phyloP scores from a whole-genome alignment of 495 filamentous ascomycete species.

The Xylaria scruposa region DNA sequence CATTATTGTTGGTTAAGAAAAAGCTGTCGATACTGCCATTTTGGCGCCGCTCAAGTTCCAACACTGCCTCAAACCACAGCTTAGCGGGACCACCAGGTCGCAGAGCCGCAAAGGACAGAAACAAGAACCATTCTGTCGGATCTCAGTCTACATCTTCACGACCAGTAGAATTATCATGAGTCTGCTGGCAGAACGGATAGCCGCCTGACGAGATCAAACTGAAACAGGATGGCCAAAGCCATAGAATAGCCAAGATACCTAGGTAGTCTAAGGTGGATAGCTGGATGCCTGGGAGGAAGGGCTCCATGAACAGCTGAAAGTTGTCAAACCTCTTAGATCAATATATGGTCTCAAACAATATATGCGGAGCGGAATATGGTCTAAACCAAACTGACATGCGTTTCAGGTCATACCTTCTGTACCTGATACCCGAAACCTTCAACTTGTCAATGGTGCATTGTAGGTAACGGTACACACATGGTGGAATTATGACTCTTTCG shows the following conservation, averaged over 20 bases:
- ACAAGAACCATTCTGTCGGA: not conserved
- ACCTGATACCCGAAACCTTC: too few relatives aligned
- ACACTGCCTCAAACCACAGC: slow-evolving; percentile 20
- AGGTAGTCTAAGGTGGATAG: too few relatives aligned
- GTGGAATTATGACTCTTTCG: not conserved
- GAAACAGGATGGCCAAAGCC: not conserved
- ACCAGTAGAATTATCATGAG: not conserved
- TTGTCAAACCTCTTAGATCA: not conserved
- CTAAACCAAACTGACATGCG: not conserved
- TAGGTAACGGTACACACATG: not conserved
- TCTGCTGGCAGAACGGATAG: not conserved
- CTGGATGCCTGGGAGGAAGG: slow-evolving; percentile 1
- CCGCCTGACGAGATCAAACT: not conserved
- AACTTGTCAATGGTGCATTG: too few relatives aligned
- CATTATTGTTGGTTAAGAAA: not conserved
- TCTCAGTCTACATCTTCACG: not conserved
- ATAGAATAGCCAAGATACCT: not conserved
- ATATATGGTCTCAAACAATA: not conserved
- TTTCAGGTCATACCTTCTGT: not conserved
- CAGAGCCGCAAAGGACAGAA: slow-evolving; percentile 21
- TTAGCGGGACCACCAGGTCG: not conserved
- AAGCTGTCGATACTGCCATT: not conserved
- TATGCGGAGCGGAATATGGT: not conserved
- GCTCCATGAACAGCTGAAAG: not conserved
- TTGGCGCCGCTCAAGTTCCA: slow-evolving; percentile 10